Evolutionary conservation across 1,139 yeast genomes (phyloP).

Genomic region (Debaryomyces nepalensis): DNA sequence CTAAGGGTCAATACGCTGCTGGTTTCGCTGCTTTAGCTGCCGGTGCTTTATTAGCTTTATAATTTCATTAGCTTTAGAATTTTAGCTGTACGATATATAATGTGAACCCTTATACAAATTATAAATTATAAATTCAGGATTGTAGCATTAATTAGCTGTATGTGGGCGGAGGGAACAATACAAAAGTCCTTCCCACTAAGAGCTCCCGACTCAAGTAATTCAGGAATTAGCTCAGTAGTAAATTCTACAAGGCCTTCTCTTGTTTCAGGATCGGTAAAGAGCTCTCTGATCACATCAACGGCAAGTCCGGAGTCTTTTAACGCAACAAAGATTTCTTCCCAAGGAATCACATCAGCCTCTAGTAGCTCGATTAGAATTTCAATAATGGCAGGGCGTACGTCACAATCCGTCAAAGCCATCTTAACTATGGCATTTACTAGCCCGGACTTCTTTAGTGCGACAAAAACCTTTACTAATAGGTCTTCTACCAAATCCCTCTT

Average conservation of each 20-base stretch:
- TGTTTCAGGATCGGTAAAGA: constrained; percentile 36
- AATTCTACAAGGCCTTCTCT: constrained; percentile 35
- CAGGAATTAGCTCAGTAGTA: constrained; percentile 33
- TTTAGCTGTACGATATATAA: constrained; percentile 5
- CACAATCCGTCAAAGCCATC: constrained; percentile 36
- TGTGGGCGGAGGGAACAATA: constrained; percentile 6
- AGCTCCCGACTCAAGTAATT: constrained; percentile 23
- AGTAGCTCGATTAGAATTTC: constrained; percentile 33
- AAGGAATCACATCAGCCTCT: constrained; percentile 39
- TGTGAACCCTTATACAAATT: constrained; percentile 7
- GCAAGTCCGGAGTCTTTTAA: constrained; percentile 39
- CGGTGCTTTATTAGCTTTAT: constrained; percentile 57
- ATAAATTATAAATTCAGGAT: background rate
- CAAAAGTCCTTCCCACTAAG: constrained; percentile 9
- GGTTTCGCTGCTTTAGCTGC: constrained; percentile 58
- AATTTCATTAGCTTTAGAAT: constrained; percentile 24
- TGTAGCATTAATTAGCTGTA: constrained; percentile 7
- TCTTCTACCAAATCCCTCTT: constrained; percentile 26
- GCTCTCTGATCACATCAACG: constrained; percentile 29
- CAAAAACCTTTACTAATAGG: constrained; percentile 29
- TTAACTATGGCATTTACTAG: constrained; percentile 33
- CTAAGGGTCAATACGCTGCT: constrained; percentile 40
- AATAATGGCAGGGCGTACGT: constrained; percentile 31
- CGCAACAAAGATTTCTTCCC: constrained; percentile 37
- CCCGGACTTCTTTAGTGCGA: constrained; percentile 36